Evolutionary conservation across 768 basidiomycete genomes (phyloP), one percentile per base, ranked within the genome.

Genomic region (Cyathus striatus): DNA sequence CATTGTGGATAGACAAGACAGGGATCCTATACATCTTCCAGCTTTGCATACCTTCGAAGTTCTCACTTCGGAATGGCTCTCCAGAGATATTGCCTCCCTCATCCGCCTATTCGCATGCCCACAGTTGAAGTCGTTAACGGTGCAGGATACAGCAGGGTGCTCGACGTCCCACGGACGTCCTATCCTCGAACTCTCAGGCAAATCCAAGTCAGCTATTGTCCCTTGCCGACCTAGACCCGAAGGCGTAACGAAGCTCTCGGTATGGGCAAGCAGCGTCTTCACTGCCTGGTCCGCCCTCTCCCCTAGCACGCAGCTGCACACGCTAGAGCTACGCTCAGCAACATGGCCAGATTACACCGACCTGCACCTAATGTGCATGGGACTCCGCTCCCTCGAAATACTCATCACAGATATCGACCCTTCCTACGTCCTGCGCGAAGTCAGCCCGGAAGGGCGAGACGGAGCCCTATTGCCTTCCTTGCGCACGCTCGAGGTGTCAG

Each of bases 1-100:
- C 12, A 48, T 59, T 36, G 36, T 61, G 23, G 25, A 47, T 23
- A 48, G 33, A 23, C 26, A 40, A 1, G 41, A 48, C 4, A 42
- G 48, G 10, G 27, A 21, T 18, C 53, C 54, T 7, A 49, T 64
- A 23, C 36, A 46, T 14, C 54, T 65, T 3, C 61, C 64, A 13
- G 49, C 53, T 3, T 43, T 65, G 30, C 54, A 51, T 17, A 30
- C 22, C 7, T 47, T 61, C 16, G 45, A 53, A 12, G 44, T 64
- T 5, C 50, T 57, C 40, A 62, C 62, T 7, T 61, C 64, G 2
- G 61, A 64, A 50, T 58, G 64, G 57, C 49, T 64, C 12, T 49
- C 62, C 16, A 27, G 35, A n/a, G 45, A 50, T 22, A 49, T 63
- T 12, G 48, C 54, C 1, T 38, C 46, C 2, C 47, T 64, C 17